Evolutionary conservation across 2,329 filamentous ascomycete species (phyloP), one percentile per base, ranked within the genome.

Genomic region (Aspergillus pseudotamarii): DNA sequence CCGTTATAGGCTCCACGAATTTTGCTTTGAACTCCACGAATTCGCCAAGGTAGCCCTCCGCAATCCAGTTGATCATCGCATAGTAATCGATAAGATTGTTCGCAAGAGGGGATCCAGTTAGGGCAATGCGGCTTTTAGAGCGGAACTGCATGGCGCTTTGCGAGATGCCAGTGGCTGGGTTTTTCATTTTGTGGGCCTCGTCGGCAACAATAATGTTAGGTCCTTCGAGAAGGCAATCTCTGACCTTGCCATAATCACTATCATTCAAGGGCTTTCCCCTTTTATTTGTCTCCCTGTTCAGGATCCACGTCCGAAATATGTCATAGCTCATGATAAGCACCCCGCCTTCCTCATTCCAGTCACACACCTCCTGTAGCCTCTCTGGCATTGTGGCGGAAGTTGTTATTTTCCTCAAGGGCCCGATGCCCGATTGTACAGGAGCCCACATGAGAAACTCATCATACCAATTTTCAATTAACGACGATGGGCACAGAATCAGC

Each of bases 81-180:
- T 89, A 93, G 72, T 96, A 96, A 70, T 97, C 94, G 32, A 85
- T 81, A 0, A 97, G 87, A 58, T 92, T 91, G 72, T 97, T 97
- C 5, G 91, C 89, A 58, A 97, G 81, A 0, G 94, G 94, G 0
- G 93, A 94, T 0, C 93, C 94, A 0, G 93, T 96, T 65, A 97
- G 82, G 6, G 93, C 94, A 67, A 97, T 91, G 12, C 93, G 88
- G 64, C 85, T 89, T 59, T 81, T 86, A 0, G 93, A 91, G 64
- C 75, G 82, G 72, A 97, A 90, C 12, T 80, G 75, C 1, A 80
- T 79, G 23, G 89, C 86, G 6, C 85, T 82, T 43, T 76, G 67
- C 50, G 88, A 81, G 38, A 89, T 79, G 23, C 82, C 77, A 0
- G 88, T 82, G 0, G 73, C 74, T 0, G 81, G 76, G 65, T 92